Evolutionary conservation across 129 eudicot species (phyloP), one percentile per base, ranked within the genome.

Genomic region (Flaveria linearis): DNA sequence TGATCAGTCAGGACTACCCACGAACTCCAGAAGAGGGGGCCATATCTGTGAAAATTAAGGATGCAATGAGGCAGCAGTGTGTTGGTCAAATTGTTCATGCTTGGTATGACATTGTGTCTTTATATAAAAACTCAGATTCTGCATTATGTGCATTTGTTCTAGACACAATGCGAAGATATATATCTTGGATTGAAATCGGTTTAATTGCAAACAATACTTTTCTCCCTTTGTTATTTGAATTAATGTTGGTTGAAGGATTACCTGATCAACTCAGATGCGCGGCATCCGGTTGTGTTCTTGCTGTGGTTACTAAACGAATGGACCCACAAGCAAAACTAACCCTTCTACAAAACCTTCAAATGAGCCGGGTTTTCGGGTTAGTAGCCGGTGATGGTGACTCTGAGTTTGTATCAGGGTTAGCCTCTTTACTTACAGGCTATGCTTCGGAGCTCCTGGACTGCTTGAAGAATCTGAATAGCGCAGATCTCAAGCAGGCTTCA

Each of bases 51-150:
- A 80, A 85, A 23, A 76, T 91, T 69, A 95, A 95, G 89, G 99
- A 95, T 81, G 93, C 97, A 13, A 95, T 95, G 99, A 86, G 99
- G 81, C 88, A 83, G 51, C 99, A 95, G 74, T 95, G 99, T 83
- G 90, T 95, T 23, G 52, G 80, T 10, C 96, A 86, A 78, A 87
- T 95, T 46, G 96, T 95, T 68, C 78, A 87, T 8, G 91, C 89
- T 0, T 95, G 99, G 96, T 95, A 89, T 17, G 92, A 91, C 45
- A 91, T 95, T 58, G 82, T 91, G 13, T 80, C 80, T 12, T 71
- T 87, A 75, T 91, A 91, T 62, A 89, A 81, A 73, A 86, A 83
- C 71, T 91, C 99, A 2, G 89, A 95, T 28, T 84, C 96, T 7
- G 94, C 86, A 45, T 53, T 95, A 43, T 95, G 94, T 80, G 78